Evolutionary conservation across 768 basidiomycete genomes (phyloP), one percentile per base, ranked within the genome.

Genomic region (Boletus huronensis): DNA sequence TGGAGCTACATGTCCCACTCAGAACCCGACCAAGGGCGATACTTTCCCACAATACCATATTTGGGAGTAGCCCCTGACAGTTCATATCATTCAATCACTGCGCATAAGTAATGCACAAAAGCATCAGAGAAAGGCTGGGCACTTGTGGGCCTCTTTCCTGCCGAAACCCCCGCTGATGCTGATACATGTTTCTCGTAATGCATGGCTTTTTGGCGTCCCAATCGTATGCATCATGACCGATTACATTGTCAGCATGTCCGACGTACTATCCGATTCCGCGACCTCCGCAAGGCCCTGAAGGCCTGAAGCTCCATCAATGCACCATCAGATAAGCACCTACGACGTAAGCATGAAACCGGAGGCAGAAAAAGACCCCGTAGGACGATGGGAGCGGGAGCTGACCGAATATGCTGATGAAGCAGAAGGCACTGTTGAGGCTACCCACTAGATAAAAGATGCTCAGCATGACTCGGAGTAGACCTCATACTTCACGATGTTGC

Each of bases 401-500:
- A 54, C 36, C 16, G 6, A 23, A 23, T 14, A 32, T 45, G 47
- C 49, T 52, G 54, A 61, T 49, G 21, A 49, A 49, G 34, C 53
- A 32, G 28, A 28, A 6, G 17, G 23, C 16, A 10, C 16, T 32
- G 36, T 7, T 10, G 45, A 25, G 17, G 46, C 5, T 29, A 11
- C 23, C 25, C 23, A 49, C 36, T 11, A 21, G 26, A 52, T 55
- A 63, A 57, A 50, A 45, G 28, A 21, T 7, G 21, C n/a, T 13
- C 9, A 6, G 17, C 2, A 34, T 14, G 19, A 31, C 25, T 23
- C n/a, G 6, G 6, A 50, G 16, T 7, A 25, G 6, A 31, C n/a
- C 21, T 43, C 51, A 53, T 17, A 38, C 11, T 23, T 16, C 34
- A 36, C 26, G 3, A 69, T 69, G 68, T 46, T 59, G 19, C 60